A percentile compares a stretch with the other conserved stretches of the same genome.
Evolutionary conservation across 2,329 filamentous ascomycete species (phyloP).

Genomic region (Blastomyces silverae): DNA sequence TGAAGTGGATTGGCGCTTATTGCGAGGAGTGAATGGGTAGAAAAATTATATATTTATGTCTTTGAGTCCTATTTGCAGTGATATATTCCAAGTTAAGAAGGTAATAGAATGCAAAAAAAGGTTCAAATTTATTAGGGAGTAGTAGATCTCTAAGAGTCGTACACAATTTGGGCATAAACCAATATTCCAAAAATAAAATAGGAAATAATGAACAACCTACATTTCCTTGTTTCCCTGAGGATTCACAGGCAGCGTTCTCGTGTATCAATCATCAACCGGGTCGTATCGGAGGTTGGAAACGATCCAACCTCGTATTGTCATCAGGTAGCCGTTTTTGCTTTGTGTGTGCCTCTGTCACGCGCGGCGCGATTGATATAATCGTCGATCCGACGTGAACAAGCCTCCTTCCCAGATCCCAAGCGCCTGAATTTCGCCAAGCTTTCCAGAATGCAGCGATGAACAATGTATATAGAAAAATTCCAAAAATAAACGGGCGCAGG

Average conservation of each 20-base stretch:
- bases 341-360: too few relatives aligned
- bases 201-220: neutral
- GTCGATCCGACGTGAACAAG: neutral
- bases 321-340: neutral
- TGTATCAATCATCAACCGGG: neutral
- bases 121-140: neutral
- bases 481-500: neutral
- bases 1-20: neutral
- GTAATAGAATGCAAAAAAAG: neutral
- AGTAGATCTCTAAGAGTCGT: neutral
- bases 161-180: neutral
- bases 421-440: slow-evolving; percentile 1
- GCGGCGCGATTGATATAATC: neutral
- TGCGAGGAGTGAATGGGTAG: neutral
- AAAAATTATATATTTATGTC: neutral
- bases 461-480: neutral
- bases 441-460: neutral
- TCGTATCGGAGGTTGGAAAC: neutral
- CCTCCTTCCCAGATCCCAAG: neutral
- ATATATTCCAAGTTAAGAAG: neutral
- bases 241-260: neutral
- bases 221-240: neutral
- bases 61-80: neutral
- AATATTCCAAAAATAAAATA: neutral
- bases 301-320: neutral